Evolutionary conservation across 225 moss, liverwort and hornwort genomes (phyloP).

Genomic region (Pleurozium schreberi): DNA sequence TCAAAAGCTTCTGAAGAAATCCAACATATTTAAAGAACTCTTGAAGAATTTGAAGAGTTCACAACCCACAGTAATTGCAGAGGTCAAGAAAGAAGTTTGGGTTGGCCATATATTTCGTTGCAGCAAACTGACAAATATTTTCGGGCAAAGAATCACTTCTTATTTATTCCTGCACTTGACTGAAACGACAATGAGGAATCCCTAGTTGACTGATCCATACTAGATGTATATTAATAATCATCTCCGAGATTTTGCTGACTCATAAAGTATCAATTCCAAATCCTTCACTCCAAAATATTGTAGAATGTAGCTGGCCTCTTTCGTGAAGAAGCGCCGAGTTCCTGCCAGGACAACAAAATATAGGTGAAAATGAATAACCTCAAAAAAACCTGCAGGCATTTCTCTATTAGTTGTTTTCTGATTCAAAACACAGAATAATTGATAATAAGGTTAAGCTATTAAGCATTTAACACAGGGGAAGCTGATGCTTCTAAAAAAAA

Average conservation of each 20-base stretch:
- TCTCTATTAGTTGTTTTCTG: too few relatives aligned
- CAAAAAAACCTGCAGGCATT: not conserved
- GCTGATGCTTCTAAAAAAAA: not conserved
- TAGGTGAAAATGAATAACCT: not conserved
- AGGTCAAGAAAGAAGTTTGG: not conserved
- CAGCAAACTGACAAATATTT: not conserved
- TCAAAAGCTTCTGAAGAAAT: not conserved
- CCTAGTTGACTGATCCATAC: not conserved
- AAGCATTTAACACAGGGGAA: not conserved
- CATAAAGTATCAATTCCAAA: not conserved
- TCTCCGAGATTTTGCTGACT: not conserved
- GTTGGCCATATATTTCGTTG: not conserved
- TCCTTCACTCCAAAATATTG: constrained; percentile 38
- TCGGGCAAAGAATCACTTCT: not conserved
- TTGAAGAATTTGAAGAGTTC: not conserved
- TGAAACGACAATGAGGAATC: not conserved
- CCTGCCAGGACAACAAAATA: constrained; percentile 31
- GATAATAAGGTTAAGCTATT: too few relatives aligned
- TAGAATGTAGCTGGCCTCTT: constrained; percentile 59
- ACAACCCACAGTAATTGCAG: not conserved
- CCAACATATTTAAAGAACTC: not conserved
- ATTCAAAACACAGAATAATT: not conserved
- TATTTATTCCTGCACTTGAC: not conserved
- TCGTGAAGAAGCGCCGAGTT: constrained; percentile 27
- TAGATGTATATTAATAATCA: not conserved